Conservation (phyloP, 1,139 yeast species). For the Spathaspora sp. region DNA sequence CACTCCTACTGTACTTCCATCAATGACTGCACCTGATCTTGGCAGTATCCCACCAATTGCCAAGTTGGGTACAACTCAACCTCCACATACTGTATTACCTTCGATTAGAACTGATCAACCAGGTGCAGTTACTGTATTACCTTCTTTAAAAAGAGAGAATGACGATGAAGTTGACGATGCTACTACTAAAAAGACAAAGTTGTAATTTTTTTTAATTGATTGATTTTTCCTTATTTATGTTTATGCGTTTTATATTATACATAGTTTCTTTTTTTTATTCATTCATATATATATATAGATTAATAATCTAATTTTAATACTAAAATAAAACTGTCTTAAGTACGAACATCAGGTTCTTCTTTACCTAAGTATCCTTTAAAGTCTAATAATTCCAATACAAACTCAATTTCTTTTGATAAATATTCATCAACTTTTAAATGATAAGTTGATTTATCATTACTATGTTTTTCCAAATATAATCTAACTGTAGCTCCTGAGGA, state of each 20-base stretch:
- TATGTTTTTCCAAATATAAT: constrained; percentile 84
- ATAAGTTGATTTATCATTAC: constrained; percentile 55
- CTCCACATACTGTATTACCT: constrained; percentile 8
- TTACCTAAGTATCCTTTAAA: constrained; percentile 77
- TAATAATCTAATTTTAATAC: neutral
- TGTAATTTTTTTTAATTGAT: neutral
- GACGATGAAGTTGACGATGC: constrained; percentile 14
- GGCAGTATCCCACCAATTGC: constrained; percentile 2
- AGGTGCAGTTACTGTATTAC: constrained; percentile 12
- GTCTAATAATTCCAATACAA: constrained; percentile 66
- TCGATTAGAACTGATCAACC: constrained; percentile 8
- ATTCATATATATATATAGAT: neutral
- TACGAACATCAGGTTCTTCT: constrained; percentile 85
- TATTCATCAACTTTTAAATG: constrained; percentile 63
- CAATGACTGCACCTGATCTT: constrained; percentile 2
- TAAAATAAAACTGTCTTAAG: constrained; percentile 34
- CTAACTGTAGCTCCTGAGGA: constrained; percentile 98
- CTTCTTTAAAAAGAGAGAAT: constrained; percentile 28
- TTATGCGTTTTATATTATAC: neutral
- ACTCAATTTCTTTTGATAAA: constrained; percentile 59
- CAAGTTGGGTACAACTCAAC: constrained; percentile 1
- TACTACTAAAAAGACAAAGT: constrained; percentile 14
- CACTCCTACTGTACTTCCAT: constrained; percentile 5
- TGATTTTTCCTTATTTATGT: constrained; percentile 1
- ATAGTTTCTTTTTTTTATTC: constrained; percentile 4